Percentiles rank a stretch among this genome's conserved stretches.
phyloP scores from a whole-genome alignment of 352 stramenopile species.

The Pythium chondricola region DNA sequence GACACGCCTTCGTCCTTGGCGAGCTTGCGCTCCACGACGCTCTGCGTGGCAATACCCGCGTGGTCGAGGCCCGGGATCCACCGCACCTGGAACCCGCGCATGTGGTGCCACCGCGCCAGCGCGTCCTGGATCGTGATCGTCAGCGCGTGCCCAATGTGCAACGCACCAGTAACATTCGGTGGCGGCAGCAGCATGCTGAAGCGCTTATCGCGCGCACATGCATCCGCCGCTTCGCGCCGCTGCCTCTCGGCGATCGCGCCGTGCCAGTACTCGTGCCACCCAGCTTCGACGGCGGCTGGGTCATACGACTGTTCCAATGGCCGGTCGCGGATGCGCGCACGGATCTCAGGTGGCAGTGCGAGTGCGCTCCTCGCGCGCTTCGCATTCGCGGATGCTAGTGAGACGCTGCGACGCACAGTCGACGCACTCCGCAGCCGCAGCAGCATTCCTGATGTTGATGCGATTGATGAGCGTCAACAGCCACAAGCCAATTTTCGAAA shows the following conservation, averaged over 20 bases:
- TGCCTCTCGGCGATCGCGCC: constrained; percentile 25
- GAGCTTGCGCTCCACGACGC: constrained; percentile 98
- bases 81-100: constrained; percentile 95
- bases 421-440: constrained; percentile 8
- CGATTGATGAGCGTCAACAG: background rate
- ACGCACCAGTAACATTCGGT: constrained; percentile 96
- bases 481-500: too few species aligned
- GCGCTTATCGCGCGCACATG: constrained; percentile 8
- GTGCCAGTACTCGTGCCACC: constrained; percentile 76
- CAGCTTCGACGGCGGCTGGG: constrained; percentile 50
- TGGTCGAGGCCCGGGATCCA: constrained; percentile 98
- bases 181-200: constrained; percentile 92
- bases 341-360: constrained; percentile 37
- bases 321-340: constrained; percentile 35
- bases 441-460: constrained; percentile 6
- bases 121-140: constrained; percentile 97
- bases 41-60: constrained; percentile 98
- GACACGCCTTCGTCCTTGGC: constrained; percentile 89
- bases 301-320: constrained; percentile 62
- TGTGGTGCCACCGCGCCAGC: constrained; percentile 95
- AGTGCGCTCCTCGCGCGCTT: background rate
- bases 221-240: background rate
- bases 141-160: constrained; percentile 97
- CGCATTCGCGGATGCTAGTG: too few species aligned
- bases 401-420: constrained; percentile 7